Evolutionary conservation across 2,329 filamentous ascomycete species (phyloP).

Genomic region (Sclerotinia borealis): DNA sequence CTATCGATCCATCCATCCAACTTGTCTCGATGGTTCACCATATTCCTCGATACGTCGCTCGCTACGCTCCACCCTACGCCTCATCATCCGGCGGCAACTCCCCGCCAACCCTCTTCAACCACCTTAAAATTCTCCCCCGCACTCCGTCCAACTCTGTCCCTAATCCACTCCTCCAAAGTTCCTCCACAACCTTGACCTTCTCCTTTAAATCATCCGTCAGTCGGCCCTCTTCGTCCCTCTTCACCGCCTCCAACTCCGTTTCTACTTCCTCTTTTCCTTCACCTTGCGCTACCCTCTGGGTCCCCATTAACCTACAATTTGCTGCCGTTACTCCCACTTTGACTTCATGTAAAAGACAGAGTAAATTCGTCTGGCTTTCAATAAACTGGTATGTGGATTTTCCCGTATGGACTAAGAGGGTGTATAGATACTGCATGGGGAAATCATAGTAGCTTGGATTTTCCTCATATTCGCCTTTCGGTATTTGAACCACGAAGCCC

Average conservation of each 20-base stretch:
- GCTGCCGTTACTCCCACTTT: constrained; percentile 71
- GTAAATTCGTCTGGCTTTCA: constrained; percentile 83
- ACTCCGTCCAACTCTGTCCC: constrained; percentile 68
- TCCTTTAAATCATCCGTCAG: constrained; percentile 87
- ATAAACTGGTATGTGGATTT: constrained; percentile 97
- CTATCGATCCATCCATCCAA: neutral
- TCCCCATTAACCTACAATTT: constrained; percentile 60
- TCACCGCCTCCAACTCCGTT: constrained; percentile 48
- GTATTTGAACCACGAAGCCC: constrained; percentile 68
- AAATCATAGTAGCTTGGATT: constrained; percentile 75
- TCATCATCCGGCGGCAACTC: constrained; percentile 67
- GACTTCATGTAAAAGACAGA: constrained; percentile 87
- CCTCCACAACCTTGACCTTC: constrained; percentile 83
- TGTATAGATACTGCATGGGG: constrained; percentile 87
- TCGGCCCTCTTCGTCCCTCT: constrained; percentile 58
- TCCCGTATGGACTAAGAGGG: constrained; percentile 76
- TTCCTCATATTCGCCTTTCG: constrained; percentile 72
- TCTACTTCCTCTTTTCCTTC: constrained; percentile 37
- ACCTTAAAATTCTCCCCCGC: constrained; percentile 56
- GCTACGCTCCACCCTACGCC: neutral
- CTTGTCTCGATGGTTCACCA: neutral
- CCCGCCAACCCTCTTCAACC: constrained; percentile 65
- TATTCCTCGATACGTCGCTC: neutral
- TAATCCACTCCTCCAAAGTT: constrained; percentile 85
- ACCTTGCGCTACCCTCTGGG: constrained; percentile 43